Base-by-base conservation (phyloP, 2,329 filamentous ascomycete genomes). In the Alternaria burnsii region DNA sequence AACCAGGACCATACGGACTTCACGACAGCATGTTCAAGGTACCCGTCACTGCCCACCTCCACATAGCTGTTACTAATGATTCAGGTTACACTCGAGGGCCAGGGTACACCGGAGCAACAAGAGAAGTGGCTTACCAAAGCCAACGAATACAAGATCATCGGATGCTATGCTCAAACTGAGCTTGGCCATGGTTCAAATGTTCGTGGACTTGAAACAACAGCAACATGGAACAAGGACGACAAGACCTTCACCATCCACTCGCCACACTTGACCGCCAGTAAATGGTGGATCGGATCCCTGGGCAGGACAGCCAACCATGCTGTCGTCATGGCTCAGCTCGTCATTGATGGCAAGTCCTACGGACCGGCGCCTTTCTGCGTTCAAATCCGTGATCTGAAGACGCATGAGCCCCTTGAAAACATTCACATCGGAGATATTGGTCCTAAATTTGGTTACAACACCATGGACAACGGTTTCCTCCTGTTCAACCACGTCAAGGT, bases 221-320 rank as follows among this genome's bases (percentile, higher is more conserved):
- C 90, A 1, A 92, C 87, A 0, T 93, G 90, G 90, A 89, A 91
- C 71, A 81, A 86, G 0, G 82, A 88, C 5, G 89, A 92, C 77
- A 90, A 91, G 83, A 91, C 88, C 3, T 93, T 94, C 71, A 89
- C 83, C 14, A 83, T 94, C 36, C 88, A 93, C 78, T 92, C 89
- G 0, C 91, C 91, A 10, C 83, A 87, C 62, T 82, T 93, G 57
- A 93, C 91, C 2, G 86, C 91, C 0, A 90, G 89, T 34, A 94
- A 94, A 75, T 94, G 91, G 91, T 94, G 91, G 91, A 93, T 93
- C 69, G 91, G 91, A 1, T 91, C 90, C 11, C 83, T 94, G 4
- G 91, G 91, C 52, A 85, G 89, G 69, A 89, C 89, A 3, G 91
- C 91, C 44, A 94, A 92, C 74, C 85, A 92, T 72, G 91, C 91